phyloP scores from a whole-genome alignment of 1,284 basidiomycete genomes.

The Cystobasidium pallidum region DNA sequence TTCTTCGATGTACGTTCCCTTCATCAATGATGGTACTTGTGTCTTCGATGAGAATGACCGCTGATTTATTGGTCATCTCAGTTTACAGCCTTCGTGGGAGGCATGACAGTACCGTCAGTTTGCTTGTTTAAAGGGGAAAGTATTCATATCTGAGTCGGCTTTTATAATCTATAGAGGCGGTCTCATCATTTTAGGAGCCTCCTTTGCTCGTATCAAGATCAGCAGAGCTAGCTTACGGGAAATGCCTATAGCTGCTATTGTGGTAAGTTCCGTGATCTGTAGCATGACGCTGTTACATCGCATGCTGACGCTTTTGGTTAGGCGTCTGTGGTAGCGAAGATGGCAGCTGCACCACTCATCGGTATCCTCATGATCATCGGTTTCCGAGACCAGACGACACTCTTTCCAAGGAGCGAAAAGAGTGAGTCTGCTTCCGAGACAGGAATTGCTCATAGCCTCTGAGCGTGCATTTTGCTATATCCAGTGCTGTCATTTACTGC shows the following conservation, averaged over 20 bases:
- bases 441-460: too few species aligned
- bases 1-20: conserved; percentile 38
- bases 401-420: conserved; percentile 34
- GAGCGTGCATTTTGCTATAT: too few species aligned
- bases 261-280: not conserved
- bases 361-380: conserved; percentile 40
- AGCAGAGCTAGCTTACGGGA: conserved; percentile 24
- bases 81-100: conserved; percentile 42
- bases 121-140: not conserved
- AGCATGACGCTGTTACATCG: too few species aligned
- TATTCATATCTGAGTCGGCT: not conserved
- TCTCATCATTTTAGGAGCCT: conserved; percentile 42
- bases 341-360: conserved; percentile 21
- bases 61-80: not conserved
- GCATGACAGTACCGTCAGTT: conserved; percentile 43
- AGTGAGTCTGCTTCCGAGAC: conserved; percentile 7
- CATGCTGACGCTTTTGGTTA: not conserved
- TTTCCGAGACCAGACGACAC: conserved; percentile 19
- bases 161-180: conserved; percentile 8
- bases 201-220: conserved; percentile 43
- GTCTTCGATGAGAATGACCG: not conserved
- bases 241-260: conserved; percentile 39
- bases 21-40: not conserved
- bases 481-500: conserved; percentile 40
- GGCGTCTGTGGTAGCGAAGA: conserved; percentile 31